Percentiles rank a stretch among this genome's conserved stretches.
Conservation (phyloP, 495 filamentous ascomycete species). For the Extremus antarcticus region DNA sequence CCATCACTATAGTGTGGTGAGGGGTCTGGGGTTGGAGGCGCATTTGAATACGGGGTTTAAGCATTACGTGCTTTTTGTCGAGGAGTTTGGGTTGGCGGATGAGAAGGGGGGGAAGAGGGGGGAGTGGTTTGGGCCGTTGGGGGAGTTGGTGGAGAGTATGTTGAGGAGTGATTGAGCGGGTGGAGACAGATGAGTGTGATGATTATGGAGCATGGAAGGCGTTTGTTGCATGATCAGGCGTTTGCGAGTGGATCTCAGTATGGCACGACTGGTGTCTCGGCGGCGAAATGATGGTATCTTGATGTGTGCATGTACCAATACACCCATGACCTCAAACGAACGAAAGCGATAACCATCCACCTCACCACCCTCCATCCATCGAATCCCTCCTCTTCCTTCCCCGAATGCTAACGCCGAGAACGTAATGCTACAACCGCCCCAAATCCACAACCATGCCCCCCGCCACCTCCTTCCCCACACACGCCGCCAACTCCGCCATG, state of each 20-base stretch:
- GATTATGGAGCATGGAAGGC: not conserved
- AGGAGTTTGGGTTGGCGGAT: constrained; percentile 78
- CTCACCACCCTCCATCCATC: too few species aligned
- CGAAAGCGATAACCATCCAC: too few species aligned
- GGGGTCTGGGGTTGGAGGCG: constrained; percentile 88
- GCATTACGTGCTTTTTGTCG: constrained; percentile 94
- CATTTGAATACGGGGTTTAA: constrained; percentile 99
- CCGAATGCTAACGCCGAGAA: too few species aligned
- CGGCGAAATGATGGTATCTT: not conserved
- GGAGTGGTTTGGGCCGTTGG: constrained; percentile 95
- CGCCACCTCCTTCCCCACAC: constrained; percentile 58
- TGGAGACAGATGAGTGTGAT: not conserved
- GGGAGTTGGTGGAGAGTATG: constrained; percentile 95
- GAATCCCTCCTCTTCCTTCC: too few species aligned
- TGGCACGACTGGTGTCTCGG: not conserved
- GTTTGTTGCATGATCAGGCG: too few species aligned
- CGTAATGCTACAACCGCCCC: too few species aligned
- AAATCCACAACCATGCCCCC: constrained; percentile 37
- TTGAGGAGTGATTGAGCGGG: constrained; percentile 68
- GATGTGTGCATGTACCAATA: not conserved
- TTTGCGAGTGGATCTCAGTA: not conserved
- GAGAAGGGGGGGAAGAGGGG: constrained; percentile 46
- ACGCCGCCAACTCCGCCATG: constrained; percentile 67
- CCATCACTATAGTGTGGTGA: constrained; percentile 95
- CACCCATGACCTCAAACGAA: too few species aligned